Evolutionary conservation across 192 early-diverging fungal genomes (phyloP).

Genomic region (Coemansia sp.): DNA sequence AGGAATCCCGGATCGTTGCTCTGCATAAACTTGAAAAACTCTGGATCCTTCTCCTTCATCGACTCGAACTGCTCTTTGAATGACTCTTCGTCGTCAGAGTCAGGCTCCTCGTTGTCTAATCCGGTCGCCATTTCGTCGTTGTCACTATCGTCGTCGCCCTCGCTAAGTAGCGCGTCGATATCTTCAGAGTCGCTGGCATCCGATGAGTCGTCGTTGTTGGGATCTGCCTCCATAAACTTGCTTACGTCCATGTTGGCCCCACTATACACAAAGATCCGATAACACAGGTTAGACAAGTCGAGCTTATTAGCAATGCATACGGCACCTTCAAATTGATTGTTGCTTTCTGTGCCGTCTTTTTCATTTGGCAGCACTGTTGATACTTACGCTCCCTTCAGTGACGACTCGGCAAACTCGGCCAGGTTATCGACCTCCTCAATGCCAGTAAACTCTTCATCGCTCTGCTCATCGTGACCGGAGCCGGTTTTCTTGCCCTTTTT

Average conservation of each 20-base stretch:
- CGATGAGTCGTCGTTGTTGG: conserved; percentile 12
- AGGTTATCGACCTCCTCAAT: conserved; percentile 53
- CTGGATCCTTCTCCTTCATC: conserved; percentile 83
- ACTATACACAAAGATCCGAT: background rate
- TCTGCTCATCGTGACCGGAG: conserved; percentile 15
- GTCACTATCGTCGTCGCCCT: conserved; percentile 32
- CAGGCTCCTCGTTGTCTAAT: conserved; percentile 44
- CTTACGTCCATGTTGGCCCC: conserved; percentile 31
- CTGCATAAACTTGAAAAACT: conserved; percentile 89
- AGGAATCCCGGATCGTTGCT: conserved; percentile 85
- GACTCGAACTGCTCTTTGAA: conserved; percentile 84
- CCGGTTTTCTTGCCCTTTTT: conserved; percentile 52
- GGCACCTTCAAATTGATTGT: too few relatives aligned
- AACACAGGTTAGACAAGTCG: too few relatives aligned
- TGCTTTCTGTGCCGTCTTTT: too few relatives aligned
- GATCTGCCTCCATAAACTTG: conserved; percentile 46
- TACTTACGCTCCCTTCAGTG: conserved; percentile 31
- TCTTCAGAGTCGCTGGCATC: conserved; percentile 18
- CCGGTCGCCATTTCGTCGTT: conserved; percentile 13
- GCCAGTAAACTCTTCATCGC: conserved; percentile 33
- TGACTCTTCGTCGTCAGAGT: conserved; percentile 60
- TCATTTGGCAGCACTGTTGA: background rate
- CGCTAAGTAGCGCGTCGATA: conserved; percentile 31
- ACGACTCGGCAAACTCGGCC: conserved; percentile 45
- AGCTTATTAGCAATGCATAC: too few relatives aligned